phyloP scores from a whole-genome alignment of 257 asterid species.

The Solanum raphanifolium region DNA sequence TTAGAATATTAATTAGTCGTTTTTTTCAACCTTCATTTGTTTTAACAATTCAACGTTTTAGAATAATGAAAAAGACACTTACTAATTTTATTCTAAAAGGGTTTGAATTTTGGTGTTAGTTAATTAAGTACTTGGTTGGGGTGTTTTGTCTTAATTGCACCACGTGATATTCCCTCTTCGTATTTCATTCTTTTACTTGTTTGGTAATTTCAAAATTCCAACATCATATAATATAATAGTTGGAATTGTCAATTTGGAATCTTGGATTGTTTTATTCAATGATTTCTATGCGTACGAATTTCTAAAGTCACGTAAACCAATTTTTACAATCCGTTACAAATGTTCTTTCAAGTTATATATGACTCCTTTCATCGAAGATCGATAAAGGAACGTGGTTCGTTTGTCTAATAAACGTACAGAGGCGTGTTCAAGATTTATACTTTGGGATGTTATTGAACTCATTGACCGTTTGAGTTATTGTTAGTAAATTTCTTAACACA shows the following conservation, averaged over 20 bases:
- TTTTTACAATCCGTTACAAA: background rate
- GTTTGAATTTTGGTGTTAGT: conserved; percentile 20
- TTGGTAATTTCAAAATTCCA: background rate
- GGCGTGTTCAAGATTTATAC: background rate
- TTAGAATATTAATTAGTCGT: conserved; percentile 16
- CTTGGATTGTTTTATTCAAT: background rate
- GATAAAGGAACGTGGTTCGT: background rate
- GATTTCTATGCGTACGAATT: background rate
- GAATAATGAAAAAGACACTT: background rate
- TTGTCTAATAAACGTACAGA: background rate
- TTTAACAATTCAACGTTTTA: background rate
- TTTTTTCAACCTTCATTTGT: background rate
- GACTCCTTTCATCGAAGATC: background rate
- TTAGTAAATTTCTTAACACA: no score
- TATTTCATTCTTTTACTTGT: background rate
- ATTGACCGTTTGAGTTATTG: background rate
- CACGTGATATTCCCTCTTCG: conserved; percentile 27
- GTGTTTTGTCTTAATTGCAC: conserved; percentile 80
- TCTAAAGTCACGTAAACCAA: background rate
- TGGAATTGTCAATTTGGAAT: background rate
- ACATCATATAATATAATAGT: background rate
- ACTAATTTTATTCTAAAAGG: background rate
- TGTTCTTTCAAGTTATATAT: background rate
- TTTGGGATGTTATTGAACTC: background rate
- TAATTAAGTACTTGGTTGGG: conserved; percentile 57